Percentiles rank a stretch among this genome's conserved stretches.
phyloP scores from a whole-genome alignment of 441 rosid genomes.

The Gossypium armourianum region DNA sequence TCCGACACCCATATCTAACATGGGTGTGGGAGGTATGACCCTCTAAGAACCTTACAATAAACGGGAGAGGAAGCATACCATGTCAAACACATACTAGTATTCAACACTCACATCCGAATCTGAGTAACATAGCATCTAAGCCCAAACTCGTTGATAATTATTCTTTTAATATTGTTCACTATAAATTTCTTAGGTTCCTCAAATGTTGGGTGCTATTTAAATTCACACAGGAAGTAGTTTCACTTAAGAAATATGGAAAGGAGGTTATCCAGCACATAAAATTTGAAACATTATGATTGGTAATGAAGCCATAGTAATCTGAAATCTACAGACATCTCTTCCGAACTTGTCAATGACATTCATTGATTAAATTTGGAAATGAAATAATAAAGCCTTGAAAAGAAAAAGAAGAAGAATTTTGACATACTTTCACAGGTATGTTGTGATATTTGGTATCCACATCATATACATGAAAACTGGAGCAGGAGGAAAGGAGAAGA shows the following conservation, averaged over 20 bases:
- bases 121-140: no score
- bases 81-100: neutral
- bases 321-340: neutral
- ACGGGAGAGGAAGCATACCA: neutral
- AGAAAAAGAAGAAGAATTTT: neutral
- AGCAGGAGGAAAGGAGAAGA: neutral
- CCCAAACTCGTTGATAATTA: neutral
- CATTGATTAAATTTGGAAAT: constrained; percentile 1
- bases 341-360: neutral
- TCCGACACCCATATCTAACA: neutral
- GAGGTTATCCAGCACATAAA: neutral
- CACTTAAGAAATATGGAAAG: neutral
- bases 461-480: constrained; percentile 58
- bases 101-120: no score
- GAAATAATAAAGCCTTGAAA: neutral
- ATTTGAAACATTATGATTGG: neutral
- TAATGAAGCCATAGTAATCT: neutral
- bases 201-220: neutral
- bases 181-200: neutral
- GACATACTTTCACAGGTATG: constrained; percentile 49
- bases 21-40: neutral
- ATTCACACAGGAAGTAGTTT: neutral
- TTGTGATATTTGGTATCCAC: constrained; percentile 57
- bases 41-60: neutral
- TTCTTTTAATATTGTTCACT: neutral